phyloP scores from a whole-genome alignment of 345 rosid genomes.

The Populus euphratica region DNA sequence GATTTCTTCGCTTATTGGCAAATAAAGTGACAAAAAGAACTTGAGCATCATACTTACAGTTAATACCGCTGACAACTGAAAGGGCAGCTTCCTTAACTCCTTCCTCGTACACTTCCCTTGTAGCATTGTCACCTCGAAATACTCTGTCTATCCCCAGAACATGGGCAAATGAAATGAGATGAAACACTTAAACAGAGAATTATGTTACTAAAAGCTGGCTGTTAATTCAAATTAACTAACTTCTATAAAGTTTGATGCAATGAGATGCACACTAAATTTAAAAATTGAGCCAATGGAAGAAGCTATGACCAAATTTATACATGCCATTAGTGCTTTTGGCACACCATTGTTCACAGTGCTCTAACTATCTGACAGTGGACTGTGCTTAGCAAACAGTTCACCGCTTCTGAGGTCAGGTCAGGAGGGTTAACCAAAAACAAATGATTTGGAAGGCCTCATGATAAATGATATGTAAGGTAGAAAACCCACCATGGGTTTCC shows the following conservation, averaged over 20 bases:
- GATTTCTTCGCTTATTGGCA: neutral
- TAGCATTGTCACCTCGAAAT: conserved; percentile 76
- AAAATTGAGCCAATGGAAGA: neutral
- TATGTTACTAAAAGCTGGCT: neutral
- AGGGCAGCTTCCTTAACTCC: conserved; percentile 86
- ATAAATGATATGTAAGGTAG: neutral
- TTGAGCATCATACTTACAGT: conserved; percentile 52
- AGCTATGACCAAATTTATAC: neutral
- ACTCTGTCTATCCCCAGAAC: conserved; percentile 66
- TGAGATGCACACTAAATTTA: neutral
- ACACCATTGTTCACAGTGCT: neutral
- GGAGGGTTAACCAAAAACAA: conserved; percentile 3
- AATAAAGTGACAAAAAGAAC: neutral
- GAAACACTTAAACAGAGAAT: neutral
- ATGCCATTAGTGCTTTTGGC: neutral
- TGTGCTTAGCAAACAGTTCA: neutral
- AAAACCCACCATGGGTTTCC: neutral
- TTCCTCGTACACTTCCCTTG: conserved; percentile 75
- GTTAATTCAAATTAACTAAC: neutral
- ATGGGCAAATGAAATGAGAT: conserved; percentile 10
- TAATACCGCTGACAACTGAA: conserved; percentile 82
- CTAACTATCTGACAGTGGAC: neutral
- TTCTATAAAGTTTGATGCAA: conserved; percentile 13
- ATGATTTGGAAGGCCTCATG: neutral
- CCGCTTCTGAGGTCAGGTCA: neutral